Evolutionary conservation across 139 green algal genomes (phyloP).

Genomic region (Asterochloris sp.): DNA sequence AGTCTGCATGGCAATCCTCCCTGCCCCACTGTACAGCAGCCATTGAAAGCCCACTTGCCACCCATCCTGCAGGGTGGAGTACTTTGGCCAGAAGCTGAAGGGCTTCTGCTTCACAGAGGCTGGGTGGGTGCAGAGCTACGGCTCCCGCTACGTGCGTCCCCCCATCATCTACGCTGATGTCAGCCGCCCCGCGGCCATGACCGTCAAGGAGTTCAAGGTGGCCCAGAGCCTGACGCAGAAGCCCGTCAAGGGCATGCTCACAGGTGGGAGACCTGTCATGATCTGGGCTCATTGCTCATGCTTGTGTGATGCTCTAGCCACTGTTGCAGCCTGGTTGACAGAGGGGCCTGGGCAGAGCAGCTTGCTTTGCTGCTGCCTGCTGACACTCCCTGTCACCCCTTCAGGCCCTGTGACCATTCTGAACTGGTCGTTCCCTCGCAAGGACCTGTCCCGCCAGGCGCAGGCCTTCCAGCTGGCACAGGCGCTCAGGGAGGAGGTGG

Average conservation of each 20-base stretch:
- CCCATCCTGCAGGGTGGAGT: slow-evolving; percentile 66
- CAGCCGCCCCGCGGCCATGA: slow-evolving; percentile 64
- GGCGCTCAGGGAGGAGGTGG: slow-evolving; percentile 80
- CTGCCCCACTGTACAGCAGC: not conserved
- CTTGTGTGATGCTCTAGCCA: too few relatives aligned
- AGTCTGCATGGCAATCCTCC: not conserved
- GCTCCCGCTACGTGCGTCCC: slow-evolving; percentile 82
- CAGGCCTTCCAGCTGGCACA: slow-evolving; percentile 79
- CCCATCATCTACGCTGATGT: slow-evolving; percentile 82
- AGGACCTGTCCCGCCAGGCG: slow-evolving; percentile 64
- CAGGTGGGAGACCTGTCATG: slow-evolving; percentile 27
- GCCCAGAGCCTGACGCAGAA: slow-evolving; percentile 67
- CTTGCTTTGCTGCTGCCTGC: not conserved
- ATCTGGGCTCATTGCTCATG: too few relatives aligned
- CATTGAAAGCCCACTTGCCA: not conserved
- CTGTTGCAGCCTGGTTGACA: not conserved
- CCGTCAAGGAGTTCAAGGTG: slow-evolving; percentile 71
- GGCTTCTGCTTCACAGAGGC: slow-evolving; percentile 72
- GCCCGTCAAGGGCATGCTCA: slow-evolving; percentile 94
- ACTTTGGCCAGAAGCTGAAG: slow-evolving; percentile 82
- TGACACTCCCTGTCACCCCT: not conserved
- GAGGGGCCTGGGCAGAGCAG: not conserved
- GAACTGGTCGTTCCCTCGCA: slow-evolving; percentile 90
- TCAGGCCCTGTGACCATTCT: slow-evolving; percentile 87
- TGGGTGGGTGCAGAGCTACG: slow-evolving; percentile 83